Evolutionary conservation across 1,284 basidiomycete species (phyloP).

Genomic region (Sphagnurus paluster): DNA sequence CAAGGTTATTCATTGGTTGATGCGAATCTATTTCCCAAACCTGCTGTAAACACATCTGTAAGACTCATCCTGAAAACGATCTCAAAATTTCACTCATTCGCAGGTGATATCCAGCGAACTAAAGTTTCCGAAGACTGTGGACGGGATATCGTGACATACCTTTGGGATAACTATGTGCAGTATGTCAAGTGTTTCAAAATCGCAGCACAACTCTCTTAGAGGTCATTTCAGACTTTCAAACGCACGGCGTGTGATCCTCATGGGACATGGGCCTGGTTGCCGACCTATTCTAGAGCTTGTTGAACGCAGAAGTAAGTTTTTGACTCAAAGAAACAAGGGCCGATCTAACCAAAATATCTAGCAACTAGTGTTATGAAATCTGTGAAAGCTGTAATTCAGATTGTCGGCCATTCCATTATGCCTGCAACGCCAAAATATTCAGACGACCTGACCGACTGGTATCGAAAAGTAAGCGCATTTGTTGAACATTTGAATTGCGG

Average conservation of each 20-base stretch:
- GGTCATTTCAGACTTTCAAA: conserved; percentile 56
- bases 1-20: conserved; percentile 80
- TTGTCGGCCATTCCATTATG: conserved; percentile 66
- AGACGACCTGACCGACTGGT: conserved; percentile 60
- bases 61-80: conserved; percentile 15
- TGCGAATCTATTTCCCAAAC: conserved; percentile 80
- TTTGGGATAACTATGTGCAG: conserved; percentile 97
- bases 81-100: not conserved
- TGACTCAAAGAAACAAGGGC: conserved; percentile 6
- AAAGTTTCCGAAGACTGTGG: conserved; percentile 44
- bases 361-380: conserved; percentile 55
- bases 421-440: conserved; percentile 55
- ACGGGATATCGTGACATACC: conserved; percentile 69
- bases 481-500: conserved; percentile 26
- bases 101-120: conserved; percentile 25
- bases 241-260: conserved; percentile 73
- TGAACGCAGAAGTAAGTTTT: conserved; percentile 58
- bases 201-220: conserved; percentile 7
- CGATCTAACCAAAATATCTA: conserved; percentile 18
- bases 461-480: too few relatives aligned
- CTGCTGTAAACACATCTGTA: conserved; percentile 44
- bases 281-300: conserved; percentile 75
- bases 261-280: conserved; percentile 88
- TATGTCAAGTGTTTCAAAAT: conserved; percentile 33
- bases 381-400: conserved; percentile 74